phyloP scores from a whole-genome alignment of 75 land plant species.

The Pseudotsuga menziesii region DNA sequence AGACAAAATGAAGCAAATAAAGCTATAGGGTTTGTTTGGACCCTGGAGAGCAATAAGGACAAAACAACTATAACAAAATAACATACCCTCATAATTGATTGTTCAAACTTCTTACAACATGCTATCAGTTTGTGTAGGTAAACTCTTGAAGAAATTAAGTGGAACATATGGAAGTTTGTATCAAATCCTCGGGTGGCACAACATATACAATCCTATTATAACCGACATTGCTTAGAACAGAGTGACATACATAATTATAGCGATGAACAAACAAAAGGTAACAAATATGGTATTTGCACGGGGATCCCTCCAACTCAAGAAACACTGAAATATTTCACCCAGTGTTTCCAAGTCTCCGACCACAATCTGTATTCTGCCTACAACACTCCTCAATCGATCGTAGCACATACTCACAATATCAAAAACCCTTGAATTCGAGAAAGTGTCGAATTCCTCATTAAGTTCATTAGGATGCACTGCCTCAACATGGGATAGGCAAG shows the following conservation, averaged over 20 bases:
- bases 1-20: background rate
- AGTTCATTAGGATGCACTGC: slow-evolving; percentile 65
- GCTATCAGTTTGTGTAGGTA: slow-evolving; percentile 10
- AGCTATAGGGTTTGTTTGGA: background rate
- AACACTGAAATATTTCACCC: slow-evolving; percentile 49
- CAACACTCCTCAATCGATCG: slow-evolving; percentile 71
- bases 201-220: slow-evolving; percentile 28
- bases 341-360: slow-evolving; percentile 66
- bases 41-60: slow-evolving; percentile 7
- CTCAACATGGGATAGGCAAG: slow-evolving; percentile 75
- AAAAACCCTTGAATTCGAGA: slow-evolving; percentile 36
- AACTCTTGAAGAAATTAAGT: slow-evolving; percentile 13
- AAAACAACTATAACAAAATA: background rate
- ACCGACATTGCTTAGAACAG: slow-evolving; percentile 46
- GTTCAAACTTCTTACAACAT: slow-evolving; percentile 3
- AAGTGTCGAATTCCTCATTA: slow-evolving; percentile 79
- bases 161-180: slow-evolving; percentile 11
- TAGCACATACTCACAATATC: slow-evolving; percentile 57
- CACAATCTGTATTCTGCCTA: slow-evolving; percentile 50
- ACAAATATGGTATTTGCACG: slow-evolving; percentile 49
- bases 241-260: slow-evolving; percentile 45
- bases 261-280: slow-evolving; percentile 40
- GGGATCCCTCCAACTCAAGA: slow-evolving; percentile 74
- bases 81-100: slow-evolving; percentile 2
- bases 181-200: slow-evolving; percentile 37